A percentile compares a stretch with the other conserved stretches of the same genome.
phyloP scores from a whole-genome alignment of 2,329 filamentous ascomycete species.

The Trichophyton simii region DNA sequence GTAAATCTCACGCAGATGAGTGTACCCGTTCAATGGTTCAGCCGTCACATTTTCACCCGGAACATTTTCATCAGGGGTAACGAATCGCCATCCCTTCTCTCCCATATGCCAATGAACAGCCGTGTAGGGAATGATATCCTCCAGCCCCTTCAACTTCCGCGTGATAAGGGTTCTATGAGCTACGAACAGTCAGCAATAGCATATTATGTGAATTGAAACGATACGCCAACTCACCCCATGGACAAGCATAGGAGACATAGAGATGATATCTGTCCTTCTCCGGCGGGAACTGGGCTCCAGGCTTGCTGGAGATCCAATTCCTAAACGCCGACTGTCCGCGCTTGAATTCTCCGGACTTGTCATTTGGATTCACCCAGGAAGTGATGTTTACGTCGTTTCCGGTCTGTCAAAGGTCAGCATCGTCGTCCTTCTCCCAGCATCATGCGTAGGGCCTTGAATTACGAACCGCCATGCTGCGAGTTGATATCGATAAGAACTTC shows the following conservation, averaged over 20 bases:
- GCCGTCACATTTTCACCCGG: slow-evolving; percentile 42
- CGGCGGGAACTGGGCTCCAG: slow-evolving; percentile 62
- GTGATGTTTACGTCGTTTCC: slow-evolving; percentile 47
- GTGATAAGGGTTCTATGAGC: slow-evolving; percentile 80
- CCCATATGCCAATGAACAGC: slow-evolving; percentile 88
- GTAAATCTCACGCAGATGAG: slow-evolving; percentile 67
- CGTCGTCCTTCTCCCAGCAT: not conserved
- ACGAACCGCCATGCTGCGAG: slow-evolving; percentile 9
- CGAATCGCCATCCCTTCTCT: slow-evolving; percentile 71
- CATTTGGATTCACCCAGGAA: slow-evolving; percentile 66
- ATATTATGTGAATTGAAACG: not conserved
- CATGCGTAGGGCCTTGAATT: not conserved
- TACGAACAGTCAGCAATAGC: slow-evolving; percentile 21
- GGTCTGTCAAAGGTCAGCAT: slow-evolving; percentile 10
- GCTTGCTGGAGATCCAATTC: slow-evolving; percentile 60
- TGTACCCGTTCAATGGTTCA: slow-evolving; percentile 53
- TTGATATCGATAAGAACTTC: not conserved
- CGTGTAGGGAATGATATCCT: slow-evolving; percentile 66
- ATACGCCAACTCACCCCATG: slow-evolving; percentile 51
- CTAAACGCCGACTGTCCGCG: slow-evolving; percentile 74
- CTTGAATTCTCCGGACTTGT: slow-evolving; percentile 85
- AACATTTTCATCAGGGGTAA: slow-evolving; percentile 48
- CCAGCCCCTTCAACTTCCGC: slow-evolving; percentile 79
- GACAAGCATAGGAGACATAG: slow-evolving; percentile 87
- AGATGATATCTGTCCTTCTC: slow-evolving; percentile 90